phyloP scores from a whole-genome alignment of 2,329 filamentous ascomycete species.

The Microthyrium microscopicum region DNA sequence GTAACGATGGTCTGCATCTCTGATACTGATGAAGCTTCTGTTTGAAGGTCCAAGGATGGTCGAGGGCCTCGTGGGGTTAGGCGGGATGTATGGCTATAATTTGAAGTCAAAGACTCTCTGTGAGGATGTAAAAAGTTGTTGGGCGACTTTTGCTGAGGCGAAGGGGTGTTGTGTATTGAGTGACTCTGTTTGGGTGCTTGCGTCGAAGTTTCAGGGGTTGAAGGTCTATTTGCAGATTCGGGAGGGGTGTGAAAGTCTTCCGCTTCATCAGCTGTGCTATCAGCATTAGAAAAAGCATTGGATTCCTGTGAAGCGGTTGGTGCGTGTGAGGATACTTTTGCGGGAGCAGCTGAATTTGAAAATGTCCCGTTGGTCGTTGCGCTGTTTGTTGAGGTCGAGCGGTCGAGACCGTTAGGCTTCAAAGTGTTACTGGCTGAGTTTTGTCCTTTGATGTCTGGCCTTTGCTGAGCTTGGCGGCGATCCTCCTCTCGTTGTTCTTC shows the following conservation, averaged over 20 bases:
- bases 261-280: constrained; percentile 3
- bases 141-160: too few species aligned
- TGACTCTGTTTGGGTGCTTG: too few species aligned
- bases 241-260: constrained; percentile 8
- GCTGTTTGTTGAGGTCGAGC: constrained; percentile 1
- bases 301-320: not conserved
- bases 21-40: too few species aligned
- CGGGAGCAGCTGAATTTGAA: not conserved
- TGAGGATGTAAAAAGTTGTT: too few species aligned
- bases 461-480: constrained; percentile 1
- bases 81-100: too few species aligned
- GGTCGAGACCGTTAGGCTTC: constrained; percentile 3
- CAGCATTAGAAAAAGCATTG: not conserved
- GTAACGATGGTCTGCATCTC: too few species aligned
- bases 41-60: too few species aligned
- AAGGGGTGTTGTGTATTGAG: too few species aligned
- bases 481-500: constrained; percentile 39
- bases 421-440: constrained; percentile 1
- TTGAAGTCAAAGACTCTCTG: too few species aligned
- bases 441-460: not conserved
- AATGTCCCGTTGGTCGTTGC: not conserved
- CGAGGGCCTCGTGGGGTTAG: too few species aligned
- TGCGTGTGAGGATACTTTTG: not conserved
- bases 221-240: constrained; percentile 4
- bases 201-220: not conserved